phyloP scores from a whole-genome alignment of 306 rosid genomes.

The Trichosanthes cucumerina region DNA sequence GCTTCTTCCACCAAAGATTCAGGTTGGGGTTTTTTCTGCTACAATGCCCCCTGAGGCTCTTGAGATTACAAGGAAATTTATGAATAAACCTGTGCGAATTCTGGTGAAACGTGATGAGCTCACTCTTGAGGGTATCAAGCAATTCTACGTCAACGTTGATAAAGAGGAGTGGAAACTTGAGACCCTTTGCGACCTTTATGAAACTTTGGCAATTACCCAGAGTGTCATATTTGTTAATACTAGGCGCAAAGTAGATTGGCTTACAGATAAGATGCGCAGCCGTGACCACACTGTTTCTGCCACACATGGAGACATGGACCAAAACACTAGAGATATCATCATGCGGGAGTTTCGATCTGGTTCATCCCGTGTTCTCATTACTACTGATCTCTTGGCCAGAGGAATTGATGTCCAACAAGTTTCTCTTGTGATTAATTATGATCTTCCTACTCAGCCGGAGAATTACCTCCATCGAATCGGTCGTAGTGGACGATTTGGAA shows the following conservation, averaged over 20 bases:
- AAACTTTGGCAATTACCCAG: constrained; percentile 59
- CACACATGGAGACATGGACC: constrained; percentile 78
- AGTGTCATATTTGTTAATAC: constrained; percentile 63
- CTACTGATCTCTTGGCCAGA: constrained; percentile 61
- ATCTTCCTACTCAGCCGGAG: constrained; percentile 68
- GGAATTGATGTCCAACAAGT: constrained; percentile 70
- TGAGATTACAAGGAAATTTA: constrained; percentile 63
- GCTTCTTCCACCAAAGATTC: constrained; percentile 63
- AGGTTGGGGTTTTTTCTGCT: constrained; percentile 70
- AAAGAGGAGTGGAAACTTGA: constrained; percentile 66
- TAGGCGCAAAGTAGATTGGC: constrained; percentile 64
- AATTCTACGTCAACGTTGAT: constrained; percentile 48
- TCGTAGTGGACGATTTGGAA: constrained; percentile 59
- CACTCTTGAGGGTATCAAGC: constrained; percentile 58
- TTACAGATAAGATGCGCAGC: constrained; percentile 53
- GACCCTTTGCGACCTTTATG: constrained; percentile 54
- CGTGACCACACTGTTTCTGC: constrained; percentile 64
- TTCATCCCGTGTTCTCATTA: constrained; percentile 61
- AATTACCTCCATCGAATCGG: constrained; percentile 65
- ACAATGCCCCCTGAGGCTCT: constrained; percentile 77
- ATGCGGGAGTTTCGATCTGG: constrained; percentile 76
- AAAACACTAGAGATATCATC: constrained; percentile 61
- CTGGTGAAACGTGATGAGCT: constrained; percentile 63
- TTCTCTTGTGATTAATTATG: constrained; percentile 54
- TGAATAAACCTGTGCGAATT: constrained; percentile 59